Base-by-base conservation (phyloP, 495 filamentous ascomycete genomes). In the Paragyromitra xinjiangensis region DNA sequence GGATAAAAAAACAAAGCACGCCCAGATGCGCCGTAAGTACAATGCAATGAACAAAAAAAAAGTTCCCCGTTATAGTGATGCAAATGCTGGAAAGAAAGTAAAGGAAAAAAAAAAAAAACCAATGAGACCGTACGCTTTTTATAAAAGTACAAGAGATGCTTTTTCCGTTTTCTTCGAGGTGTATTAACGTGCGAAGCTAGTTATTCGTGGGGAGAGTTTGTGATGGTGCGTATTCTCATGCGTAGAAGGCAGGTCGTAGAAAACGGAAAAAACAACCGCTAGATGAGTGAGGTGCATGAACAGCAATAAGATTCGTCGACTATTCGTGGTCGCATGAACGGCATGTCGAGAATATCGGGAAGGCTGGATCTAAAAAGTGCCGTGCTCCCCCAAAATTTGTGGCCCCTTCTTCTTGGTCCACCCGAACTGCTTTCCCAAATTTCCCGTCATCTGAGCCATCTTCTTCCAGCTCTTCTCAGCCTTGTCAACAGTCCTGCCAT, bases 391-490 rank as follows among this genome's bases (percentile, higher is more conserved):
- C 77, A 74, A 79, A 34, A 78, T 56, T 14, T 78, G 77, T 11
- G 66, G 26, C 1, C 59, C 75, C 80, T 81, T 81, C 79, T 81
- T 81, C 44, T 78, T 81, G 48, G 39, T 71, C 64, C 75, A 81
- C 16, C 79, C 80, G n/a, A 81, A 68, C 63, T 77, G 79, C 55
- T 72, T 74, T 37, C 80, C 79, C 45, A 96, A 83, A 83, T 91
- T 93, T 65, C 89, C 90, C 9, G 91, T 89, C 89, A 95, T 91
- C 85, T 93, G 94, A 5, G 91, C 89, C 89, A 96, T 92, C 84
- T 93, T 94, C 86, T 93, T 95, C 93, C 93, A 96, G 69, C 89
- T 85, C 72, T 85, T 89, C 53, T 82, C 83, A 61, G 69, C 73
- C 75, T 83, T 82, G 51, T 80, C 71, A n/a, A 69, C 77, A 14